Evolutionary conservation across 2,329 filamentous ascomycete species (phyloP), one percentile per base, ranked within the genome.

Genomic region (Colletotrichum theobromicola): DNA sequence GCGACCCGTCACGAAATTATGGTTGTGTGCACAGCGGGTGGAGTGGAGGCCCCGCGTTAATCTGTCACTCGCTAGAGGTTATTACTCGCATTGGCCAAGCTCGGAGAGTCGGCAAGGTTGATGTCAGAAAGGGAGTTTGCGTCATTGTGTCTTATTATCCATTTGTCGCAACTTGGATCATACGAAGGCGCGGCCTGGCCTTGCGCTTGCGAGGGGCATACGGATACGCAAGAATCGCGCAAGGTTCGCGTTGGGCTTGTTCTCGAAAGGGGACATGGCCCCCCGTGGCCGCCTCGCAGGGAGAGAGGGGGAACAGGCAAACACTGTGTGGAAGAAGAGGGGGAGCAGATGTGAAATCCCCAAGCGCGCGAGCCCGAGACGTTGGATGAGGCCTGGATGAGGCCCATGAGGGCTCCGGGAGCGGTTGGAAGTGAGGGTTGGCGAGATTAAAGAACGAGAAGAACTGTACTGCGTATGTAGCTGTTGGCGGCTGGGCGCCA

Each of bases 31-130:
- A 72, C 61, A n/a, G 16, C n/a, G 21, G 28, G 64, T 21, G 67
- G 60, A 74, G 62, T 61, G 55, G 67, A 67, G 55, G 55, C 68
- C n/a, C 26, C 12, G 24, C 37, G 26, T 57, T 66, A 67, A 74
- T 74, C 37, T 72, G 61, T 72, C 72, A 67, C 68, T 74, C 72
- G 72, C 68, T 74, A 62, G 67, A 66, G n/a, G 68, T 70, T 26
- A 72, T 72, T 72, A 67, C 72, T 67, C 72, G 72, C 68, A 50
- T 68, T 58, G 34, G 55, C 58, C 46, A 30, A 30, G 24, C 24
- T 55, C 30, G 37, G 67, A 55, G 60, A 70, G 42, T 50, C 42
- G 42, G 42, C 37, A 55, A 35, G 34, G 67, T 66, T 37, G 58
- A 32, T 24, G 46, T 50, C 15, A 15, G 42, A 32, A 55, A 16